Base-by-base conservation (phyloP, 257 asterid genomes). In the Solanum rostratum region DNA sequence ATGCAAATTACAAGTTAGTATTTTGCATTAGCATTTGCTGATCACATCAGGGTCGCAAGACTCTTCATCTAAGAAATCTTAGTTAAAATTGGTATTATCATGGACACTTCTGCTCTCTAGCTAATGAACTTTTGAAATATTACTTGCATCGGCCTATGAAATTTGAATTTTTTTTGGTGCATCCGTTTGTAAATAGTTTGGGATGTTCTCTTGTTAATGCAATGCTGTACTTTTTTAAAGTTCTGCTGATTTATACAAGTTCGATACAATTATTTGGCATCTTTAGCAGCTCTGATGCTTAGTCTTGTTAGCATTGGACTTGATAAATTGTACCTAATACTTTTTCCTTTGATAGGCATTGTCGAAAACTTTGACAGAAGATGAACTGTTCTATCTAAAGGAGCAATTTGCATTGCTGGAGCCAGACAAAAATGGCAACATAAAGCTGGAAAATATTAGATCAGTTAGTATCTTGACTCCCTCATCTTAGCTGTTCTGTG, bases 371-470 rank as follows among this genome's bases (percentile, higher is more conserved):
- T 86, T 95, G 91, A 91, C 93, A 6, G 95, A 65, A 14, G 95
- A 92, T 79, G 97, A 92, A 81, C 93, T 93, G 83, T 90, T 88
- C 89, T 95, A 93, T 88, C 88, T 93, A 85, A 92, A 91, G 87
- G 95, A 90, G 87, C 98, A 95, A 80, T 95, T 91, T 87, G 89
- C 86, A 19, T 89, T 90, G 7, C 84, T 95, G 83, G 97, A 93
- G 81, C 96, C 99, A 10, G 93, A 84, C 93, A 93, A 93, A 89
- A 90, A 92, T 52, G 94, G 97, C 74, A 89, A 91, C 69, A 93
- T 95, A 84, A 87, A 89, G 83, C 88, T 92, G 74, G 97, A 95
- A 53, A 93, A 87, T 83, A 90, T 95, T 59, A 93, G 87, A 91
- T 84, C 87, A 88, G 99, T 95, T 69, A 29, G 95, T 86, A 59